Evolutionary conservation across 306 rosid species (phyloP).

Genomic region (Vigna trinervia): DNA sequence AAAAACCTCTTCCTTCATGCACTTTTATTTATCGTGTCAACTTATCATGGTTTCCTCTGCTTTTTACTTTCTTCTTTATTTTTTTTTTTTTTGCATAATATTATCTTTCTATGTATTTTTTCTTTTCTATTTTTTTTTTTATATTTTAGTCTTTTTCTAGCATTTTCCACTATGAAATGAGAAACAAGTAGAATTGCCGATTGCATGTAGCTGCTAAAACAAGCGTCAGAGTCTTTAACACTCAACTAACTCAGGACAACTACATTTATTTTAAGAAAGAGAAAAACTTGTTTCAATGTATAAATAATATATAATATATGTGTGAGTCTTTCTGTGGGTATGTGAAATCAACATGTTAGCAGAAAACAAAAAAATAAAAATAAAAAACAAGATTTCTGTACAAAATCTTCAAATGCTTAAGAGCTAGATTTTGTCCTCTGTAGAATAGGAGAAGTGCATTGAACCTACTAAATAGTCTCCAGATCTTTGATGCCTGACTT

Average conservation of each 20-base stretch:
- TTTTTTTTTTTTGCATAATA: neutral
- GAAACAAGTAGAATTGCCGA: slow-evolving; percentile 8
- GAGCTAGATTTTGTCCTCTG: slow-evolving; percentile 27
- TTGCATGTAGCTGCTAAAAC: slow-evolving; percentile 5
- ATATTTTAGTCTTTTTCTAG: neutral
- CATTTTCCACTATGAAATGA: neutral
- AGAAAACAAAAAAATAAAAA: neutral
- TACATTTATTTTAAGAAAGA: slow-evolving; percentile 14
- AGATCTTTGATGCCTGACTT: neutral
- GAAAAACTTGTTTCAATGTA: slow-evolving; percentile 3
- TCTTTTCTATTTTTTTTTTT: neutral
- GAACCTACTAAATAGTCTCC: slow-evolving; percentile 4
- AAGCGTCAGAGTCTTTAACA: neutral
- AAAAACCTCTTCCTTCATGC: slow-evolving; percentile 27
- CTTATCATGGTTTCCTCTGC: neutral
- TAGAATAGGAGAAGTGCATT: neutral
- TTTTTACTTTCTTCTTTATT: neutral
- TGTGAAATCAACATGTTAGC: slow-evolving; percentile 1
- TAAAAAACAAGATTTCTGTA: neutral
- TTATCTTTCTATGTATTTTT: too few relatives aligned
- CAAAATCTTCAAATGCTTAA: slow-evolving; percentile 22
- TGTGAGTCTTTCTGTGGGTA: slow-evolving; percentile 27
- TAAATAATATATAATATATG: neutral
- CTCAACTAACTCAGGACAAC: neutral
- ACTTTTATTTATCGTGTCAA: slow-evolving; percentile 45